Evolutionary conservation across 352 stramenopile species (phyloP).

Genomic region (Globisporangium parvum): DNA sequence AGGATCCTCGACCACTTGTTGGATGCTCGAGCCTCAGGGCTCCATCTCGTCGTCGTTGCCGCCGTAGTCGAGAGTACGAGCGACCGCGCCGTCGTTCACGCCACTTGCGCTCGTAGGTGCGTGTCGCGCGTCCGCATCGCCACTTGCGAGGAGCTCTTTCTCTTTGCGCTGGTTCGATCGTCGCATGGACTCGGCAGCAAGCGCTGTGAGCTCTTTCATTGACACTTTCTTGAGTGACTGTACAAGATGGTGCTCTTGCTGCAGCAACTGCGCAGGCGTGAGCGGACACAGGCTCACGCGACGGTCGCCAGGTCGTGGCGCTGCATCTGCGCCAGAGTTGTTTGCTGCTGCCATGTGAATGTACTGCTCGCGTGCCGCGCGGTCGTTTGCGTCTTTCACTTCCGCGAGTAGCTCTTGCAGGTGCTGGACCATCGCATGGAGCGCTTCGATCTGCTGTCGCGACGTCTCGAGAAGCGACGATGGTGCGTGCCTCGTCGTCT

Average conservation of each 20-base stretch:
- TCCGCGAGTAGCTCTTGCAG: constrained; percentile 24
- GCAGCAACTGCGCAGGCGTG: constrained; percentile 27
- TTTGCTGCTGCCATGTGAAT: constrained; percentile 24
- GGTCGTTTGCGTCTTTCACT: constrained; percentile 31
- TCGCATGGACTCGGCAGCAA: constrained; percentile 25
- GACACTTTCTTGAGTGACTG: constrained; percentile 45
- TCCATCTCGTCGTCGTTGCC: constrained; percentile 12
- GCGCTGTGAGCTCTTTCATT: constrained; percentile 33
- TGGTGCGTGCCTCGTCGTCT: not conserved
- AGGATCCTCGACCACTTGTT: not conserved
- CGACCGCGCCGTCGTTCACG: not conserved
- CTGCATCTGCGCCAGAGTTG: not conserved
- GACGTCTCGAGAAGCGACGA: constrained; percentile 14
- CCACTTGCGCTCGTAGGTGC: not conserved
- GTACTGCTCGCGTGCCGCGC: constrained; percentile 22
- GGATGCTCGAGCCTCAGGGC: not conserved
- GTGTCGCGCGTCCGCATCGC: not conserved
- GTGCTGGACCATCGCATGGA: constrained; percentile 28
- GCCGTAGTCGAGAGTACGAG: constrained; percentile 16
- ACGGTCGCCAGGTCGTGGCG: constrained; percentile 1
- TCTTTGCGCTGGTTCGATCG: constrained; percentile 20
- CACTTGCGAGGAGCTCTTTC: constrained; percentile 1
- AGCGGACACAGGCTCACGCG: constrained; percentile 30
- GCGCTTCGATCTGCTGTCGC: constrained; percentile 20
- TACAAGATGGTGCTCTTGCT: constrained; percentile 39